Percentiles rank a stretch among this genome's conserved stretches.
These are phyloP conservation scores for Coemansia sp. DNA, from an alignment of 192 early-diverging fungal species.

Conservation along the genomic window DNA sequence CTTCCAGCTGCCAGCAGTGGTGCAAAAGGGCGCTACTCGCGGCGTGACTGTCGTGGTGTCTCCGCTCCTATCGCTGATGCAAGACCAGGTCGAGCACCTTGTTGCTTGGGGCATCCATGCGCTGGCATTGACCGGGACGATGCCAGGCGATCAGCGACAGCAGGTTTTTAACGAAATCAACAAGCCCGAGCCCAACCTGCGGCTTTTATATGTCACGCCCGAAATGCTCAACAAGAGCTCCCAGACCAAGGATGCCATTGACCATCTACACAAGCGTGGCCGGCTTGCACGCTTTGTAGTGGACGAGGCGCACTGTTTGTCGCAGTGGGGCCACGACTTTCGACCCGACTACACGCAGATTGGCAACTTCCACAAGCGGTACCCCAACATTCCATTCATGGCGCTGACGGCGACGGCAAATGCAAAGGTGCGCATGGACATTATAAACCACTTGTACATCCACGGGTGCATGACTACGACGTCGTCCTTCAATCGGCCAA, in stretches of 20 bases:
- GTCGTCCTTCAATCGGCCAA: constrained; percentile 88
- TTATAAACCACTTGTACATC: constrained; percentile 76
- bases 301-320: constrained; percentile 97
- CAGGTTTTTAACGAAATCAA: constrained; percentile 65
- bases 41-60: constrained; percentile 92
- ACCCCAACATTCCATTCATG: constrained; percentile 84
- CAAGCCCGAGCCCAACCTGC: constrained; percentile 49
- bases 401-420: constrained; percentile 97
- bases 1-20: constrained; percentile 87
- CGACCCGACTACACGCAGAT: constrained; percentile 89
- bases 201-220: constrained; percentile 89
- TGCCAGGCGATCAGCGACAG: constrained; percentile 54
- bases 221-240: constrained; percentile 75
- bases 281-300: constrained; percentile 88
- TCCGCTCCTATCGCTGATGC: constrained; percentile 93
- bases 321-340: constrained; percentile 99
- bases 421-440: constrained; percentile 82
- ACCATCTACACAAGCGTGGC: constrained; percentile 61
- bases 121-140: constrained; percentile 65
- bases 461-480: constrained; percentile 69
- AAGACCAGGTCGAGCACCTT: constrained; percentile 89
- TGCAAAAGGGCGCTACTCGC: constrained; percentile 63
- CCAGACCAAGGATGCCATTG: constrained; percentile 61
- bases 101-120: constrained; percentile 64
- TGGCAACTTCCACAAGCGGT: constrained; percentile 65